These are phyloP conservation scores for Coemansia interrupta DNA, from an alignment of 192 early-diverging fungal species.

Conservation along the genomic window DNA sequence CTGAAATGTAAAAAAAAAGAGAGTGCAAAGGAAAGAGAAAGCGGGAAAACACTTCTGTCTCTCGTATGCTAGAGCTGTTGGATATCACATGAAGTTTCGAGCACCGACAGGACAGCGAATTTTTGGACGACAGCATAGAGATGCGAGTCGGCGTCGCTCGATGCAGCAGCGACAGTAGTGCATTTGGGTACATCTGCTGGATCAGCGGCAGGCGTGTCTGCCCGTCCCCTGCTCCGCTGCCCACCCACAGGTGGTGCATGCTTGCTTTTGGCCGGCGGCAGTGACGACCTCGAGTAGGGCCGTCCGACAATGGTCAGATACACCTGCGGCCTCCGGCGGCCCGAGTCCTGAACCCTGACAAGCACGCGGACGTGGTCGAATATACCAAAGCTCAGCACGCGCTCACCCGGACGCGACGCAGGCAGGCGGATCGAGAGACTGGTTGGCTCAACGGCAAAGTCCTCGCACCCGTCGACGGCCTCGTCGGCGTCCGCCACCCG, in stretches of 20 bases:
- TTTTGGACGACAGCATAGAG: constrained; percentile 47
- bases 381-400: constrained; percentile 51
- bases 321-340: constrained; percentile 60
- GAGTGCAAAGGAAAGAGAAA: neutral
- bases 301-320: constrained; percentile 64
- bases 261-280: constrained; percentile 7
- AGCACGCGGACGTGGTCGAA: constrained; percentile 66
- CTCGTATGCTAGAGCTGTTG: constrained; percentile 7
- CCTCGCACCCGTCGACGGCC: constrained; percentile 51
- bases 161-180: too few species aligned
- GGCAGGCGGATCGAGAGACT: constrained; percentile 28
- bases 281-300: neutral
- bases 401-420: constrained; percentile 14
- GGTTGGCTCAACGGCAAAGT: constrained; percentile 45
- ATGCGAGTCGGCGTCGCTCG: too few species aligned
- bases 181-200: neutral
- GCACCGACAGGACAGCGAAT: constrained; percentile 48
- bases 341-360: constrained; percentile 58
- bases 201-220: neutral
- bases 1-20: neutral
- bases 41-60: neutral
- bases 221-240: neutral
- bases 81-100: constrained; percentile 29
- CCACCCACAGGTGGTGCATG: neutral
- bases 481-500: constrained; percentile 42